Evolutionary conservation across 306 rosid species (phyloP).

Genomic region (Bauhinia variegata): DNA sequence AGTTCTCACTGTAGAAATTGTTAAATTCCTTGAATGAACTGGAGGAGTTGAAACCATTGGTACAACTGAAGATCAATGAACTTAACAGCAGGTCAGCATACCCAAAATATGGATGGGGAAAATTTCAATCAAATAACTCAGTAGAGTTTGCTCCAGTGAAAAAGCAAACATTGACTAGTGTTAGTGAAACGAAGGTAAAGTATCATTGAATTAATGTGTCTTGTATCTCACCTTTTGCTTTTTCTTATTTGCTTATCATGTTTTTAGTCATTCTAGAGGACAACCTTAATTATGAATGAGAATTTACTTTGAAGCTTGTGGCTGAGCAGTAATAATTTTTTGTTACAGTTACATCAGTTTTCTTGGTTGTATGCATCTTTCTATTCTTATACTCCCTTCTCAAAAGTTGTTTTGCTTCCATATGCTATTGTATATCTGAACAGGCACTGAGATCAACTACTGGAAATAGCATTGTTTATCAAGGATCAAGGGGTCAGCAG

Average conservation of each 20-base stretch:
- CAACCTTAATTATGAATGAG: background rate
- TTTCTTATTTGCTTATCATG: background rate
- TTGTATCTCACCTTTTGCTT: constrained; percentile 3
- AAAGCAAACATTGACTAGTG: constrained; percentile 43
- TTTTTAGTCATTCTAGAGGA: background rate
- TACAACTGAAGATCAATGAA: constrained; percentile 73
- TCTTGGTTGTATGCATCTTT: constrained; percentile 18
- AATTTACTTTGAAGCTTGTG: constrained; percentile 15
- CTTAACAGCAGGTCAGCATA: constrained; percentile 49
- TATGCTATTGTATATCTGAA: constrained; percentile 39
- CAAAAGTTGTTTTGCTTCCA: constrained; percentile 30
- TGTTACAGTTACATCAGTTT: constrained; percentile 6
- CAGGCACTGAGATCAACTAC: constrained; percentile 64
- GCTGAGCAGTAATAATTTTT: constrained; percentile 16
- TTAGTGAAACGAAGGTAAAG: constrained; percentile 61
- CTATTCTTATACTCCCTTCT: constrained; percentile 16
- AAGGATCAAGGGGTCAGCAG: constrained; percentile 60
- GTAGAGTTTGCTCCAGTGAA: constrained; percentile 47
- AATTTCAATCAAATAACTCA: constrained; percentile 52
- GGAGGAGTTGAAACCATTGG: constrained; percentile 83
- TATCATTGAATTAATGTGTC: no score
- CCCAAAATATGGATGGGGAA: constrained; percentile 54
- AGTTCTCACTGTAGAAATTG: constrained; percentile 55
- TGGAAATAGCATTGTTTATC: constrained; percentile 40
- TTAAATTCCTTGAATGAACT: constrained; percentile 72